Conservation (phyloP, 805 yeast genomes). For the Saturnispora mendoncae region DNA sequence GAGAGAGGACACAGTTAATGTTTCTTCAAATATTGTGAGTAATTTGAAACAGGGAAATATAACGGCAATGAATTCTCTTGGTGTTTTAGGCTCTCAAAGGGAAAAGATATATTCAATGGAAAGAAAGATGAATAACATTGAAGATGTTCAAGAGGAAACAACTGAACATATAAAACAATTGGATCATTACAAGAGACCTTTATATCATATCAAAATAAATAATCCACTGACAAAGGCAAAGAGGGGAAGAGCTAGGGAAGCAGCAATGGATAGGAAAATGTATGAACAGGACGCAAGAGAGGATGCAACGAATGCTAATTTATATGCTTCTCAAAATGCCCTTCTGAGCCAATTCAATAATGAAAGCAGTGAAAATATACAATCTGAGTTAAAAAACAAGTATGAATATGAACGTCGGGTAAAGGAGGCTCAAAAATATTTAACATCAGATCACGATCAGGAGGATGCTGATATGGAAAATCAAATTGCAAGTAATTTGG, state of each 20-base stretch:
- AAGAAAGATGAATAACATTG: constrained; percentile 41
- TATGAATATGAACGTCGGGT: constrained; percentile 45
- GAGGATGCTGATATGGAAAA: constrained; percentile 92
- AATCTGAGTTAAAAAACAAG: constrained; percentile 31
- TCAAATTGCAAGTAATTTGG: constrained; percentile 76
- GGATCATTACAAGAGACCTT: constrained; percentile 67
- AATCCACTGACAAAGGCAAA: constrained; percentile 87
- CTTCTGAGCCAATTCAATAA: constrained; percentile 42
- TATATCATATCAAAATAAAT: constrained; percentile 68
- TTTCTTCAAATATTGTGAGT: constrained; percentile 74
- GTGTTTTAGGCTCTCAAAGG: constrained; percentile 89
- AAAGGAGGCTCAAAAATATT: constrained; percentile 57
- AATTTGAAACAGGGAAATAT: constrained; percentile 66
- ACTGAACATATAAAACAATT: constrained; percentile 76
- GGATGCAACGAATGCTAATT: constrained; percentile 19
- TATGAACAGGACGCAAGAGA: constrained; percentile 26
- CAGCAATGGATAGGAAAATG: constrained; percentile 45
- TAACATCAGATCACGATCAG: constrained; percentile 72
- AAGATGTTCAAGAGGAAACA: constrained; percentile 69
- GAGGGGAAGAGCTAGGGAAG: constrained; percentile 66
- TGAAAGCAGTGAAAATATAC: constrained; percentile 9
- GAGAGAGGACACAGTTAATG: constrained; percentile 68
- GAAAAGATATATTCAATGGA: constrained; percentile 78
- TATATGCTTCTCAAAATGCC: constrained; percentile 23
- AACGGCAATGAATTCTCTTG: constrained; percentile 73